Conservation (phyloP, 2,329 filamentous ascomycete genomes). For the Paracorniculantispora psalliotae region DNA sequence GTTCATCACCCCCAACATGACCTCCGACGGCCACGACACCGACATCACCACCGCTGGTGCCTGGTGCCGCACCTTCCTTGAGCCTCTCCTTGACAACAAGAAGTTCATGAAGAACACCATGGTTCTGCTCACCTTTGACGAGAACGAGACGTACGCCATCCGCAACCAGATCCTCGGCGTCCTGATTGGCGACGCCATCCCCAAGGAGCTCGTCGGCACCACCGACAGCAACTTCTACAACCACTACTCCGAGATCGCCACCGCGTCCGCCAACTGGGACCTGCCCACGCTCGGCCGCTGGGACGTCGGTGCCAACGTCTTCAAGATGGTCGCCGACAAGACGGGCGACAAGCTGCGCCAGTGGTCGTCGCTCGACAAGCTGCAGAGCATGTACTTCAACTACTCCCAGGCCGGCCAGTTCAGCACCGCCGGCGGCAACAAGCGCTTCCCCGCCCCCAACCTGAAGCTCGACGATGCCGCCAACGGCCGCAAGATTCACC, state of each 20-base stretch:
- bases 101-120: constrained; percentile 74
- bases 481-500: constrained; percentile 30
- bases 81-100: constrained; percentile 62
- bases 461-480: constrained; percentile 25
- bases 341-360: constrained; percentile 50
- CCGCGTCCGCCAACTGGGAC: constrained; percentile 65
- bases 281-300: constrained; percentile 65
- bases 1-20: constrained; percentile 72
- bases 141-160: constrained; percentile 63
- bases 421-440: constrained; percentile 32
- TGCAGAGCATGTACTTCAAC: constrained; percentile 47
- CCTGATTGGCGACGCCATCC: constrained; percentile 72
- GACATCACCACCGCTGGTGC: constrained; percentile 62
- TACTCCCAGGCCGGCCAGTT: constrained; percentile 48
- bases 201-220: constrained; percentile 57
- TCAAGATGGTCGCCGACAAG: constrained; percentile 52
- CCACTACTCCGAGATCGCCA: constrained; percentile 65
- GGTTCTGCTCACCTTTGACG: constrained; percentile 73
- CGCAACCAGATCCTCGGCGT: constrained; percentile 67
- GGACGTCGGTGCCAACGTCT: constrained; percentile 70
- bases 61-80: constrained; percentile 65
- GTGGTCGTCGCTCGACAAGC: constrained; percentile 29
- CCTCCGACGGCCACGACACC: constrained; percentile 70
- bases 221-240: constrained; percentile 66
- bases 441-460: constrained; percentile 37